phyloP scores from a whole-genome alignment of 1,139 yeast genomes.

The Yamadazyma conglobata region DNA sequence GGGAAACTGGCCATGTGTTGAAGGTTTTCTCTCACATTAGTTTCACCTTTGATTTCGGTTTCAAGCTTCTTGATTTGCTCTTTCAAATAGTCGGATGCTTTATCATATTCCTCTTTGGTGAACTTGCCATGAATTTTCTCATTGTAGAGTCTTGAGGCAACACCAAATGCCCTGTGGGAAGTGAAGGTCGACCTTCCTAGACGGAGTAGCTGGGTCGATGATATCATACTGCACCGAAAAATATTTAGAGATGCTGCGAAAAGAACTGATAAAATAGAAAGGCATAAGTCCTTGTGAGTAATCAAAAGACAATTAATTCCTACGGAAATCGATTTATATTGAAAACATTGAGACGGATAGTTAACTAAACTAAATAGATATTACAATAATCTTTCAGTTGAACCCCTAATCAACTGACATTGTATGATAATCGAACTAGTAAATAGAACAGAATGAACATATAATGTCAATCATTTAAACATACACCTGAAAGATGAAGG shows the following conservation, averaged over 20 bases:
- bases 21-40: conserved; percentile 33
- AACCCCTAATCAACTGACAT: conserved; percentile 20
- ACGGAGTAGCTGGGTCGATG: no score
- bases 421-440: conserved; percentile 11
- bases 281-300: no score
- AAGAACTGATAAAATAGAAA: no score
- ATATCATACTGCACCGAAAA: no score
- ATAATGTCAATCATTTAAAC: conserved; percentile 19
- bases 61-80: conserved; percentile 34
- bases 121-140: conserved; percentile 31
- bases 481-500: conserved; percentile 16
- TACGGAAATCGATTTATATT: no score
- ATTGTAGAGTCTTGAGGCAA: no score
- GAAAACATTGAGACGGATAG: conserved; percentile 1
- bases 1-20: conserved; percentile 40
- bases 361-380: no score
- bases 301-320: no score
- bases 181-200: no score
- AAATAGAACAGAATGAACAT: conserved; percentile 7
- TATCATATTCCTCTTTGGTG: conserved; percentile 40
- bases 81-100: conserved; percentile 31
- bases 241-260: no score
- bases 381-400: conserved; percentile 16
- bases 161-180: no score
- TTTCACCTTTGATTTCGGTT: conserved; percentile 38